Conservation (phyloP, 441 rosid species). For the Isatis lusitanica region DNA sequence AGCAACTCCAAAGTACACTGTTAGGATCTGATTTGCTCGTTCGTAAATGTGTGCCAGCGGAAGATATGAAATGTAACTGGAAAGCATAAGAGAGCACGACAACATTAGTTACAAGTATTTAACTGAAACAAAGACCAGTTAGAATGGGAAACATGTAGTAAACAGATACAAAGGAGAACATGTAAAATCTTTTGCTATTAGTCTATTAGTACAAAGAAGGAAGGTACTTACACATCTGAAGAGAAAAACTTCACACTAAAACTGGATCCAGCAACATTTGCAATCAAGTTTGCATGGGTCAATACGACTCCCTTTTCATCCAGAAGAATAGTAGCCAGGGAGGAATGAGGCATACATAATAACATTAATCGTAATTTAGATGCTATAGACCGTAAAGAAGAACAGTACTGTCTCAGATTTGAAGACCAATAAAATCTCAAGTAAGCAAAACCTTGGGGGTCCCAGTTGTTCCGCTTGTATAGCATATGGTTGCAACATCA, state of each 20-base stretch:
- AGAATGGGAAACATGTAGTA: not conserved
- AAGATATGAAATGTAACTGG: conserved; percentile 95
- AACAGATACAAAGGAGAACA: conserved; percentile 1
- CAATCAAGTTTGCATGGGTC: conserved; percentile 89
- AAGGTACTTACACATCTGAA: conserved; percentile 78
- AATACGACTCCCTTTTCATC: conserved; percentile 78
- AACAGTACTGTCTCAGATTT: not conserved
- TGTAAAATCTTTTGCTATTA: not conserved
- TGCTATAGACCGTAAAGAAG: conserved; percentile 15
- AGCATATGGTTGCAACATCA: conserved; percentile 93
- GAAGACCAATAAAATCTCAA: conserved; percentile 18
- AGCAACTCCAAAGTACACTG: conserved; percentile 74
- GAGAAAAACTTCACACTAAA: conserved; percentile 52
- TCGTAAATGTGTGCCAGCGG: conserved; percentile 99
- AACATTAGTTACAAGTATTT: conserved; percentile 20
- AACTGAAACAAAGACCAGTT: conserved; percentile 16
- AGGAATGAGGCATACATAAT: conserved; percentile 17
- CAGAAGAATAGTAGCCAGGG: conserved; percentile 28
- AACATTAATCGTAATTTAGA: conserved; percentile 31
- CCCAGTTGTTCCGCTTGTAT: conserved; percentile 99
- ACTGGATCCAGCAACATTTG: conserved; percentile 81
- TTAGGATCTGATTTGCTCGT: conserved; percentile 71
- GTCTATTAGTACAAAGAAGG: conserved; percentile 9
- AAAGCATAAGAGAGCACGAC: conserved; percentile 30
- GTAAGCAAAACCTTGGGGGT: conserved; percentile 79